Conservation (phyloP, 768 basidiomycete genomes). For the Zangia roseola region DNA sequence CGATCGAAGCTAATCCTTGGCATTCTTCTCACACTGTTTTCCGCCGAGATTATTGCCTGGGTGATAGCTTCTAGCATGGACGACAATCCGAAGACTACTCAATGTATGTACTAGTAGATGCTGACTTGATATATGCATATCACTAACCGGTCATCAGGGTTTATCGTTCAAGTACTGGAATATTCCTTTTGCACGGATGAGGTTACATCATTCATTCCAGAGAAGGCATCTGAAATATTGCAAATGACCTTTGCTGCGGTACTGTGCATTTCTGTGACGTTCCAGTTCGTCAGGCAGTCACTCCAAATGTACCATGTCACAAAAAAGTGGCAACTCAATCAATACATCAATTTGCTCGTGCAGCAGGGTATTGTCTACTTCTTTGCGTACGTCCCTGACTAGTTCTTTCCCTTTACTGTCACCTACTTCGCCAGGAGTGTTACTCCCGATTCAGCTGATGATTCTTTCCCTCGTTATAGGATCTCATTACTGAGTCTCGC, state of each 20-base stretch:
- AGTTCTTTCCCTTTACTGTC: too few species aligned
- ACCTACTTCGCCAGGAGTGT: too few species aligned
- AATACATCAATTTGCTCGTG: background rate
- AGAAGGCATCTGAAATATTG: background rate
- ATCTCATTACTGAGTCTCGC: background rate
- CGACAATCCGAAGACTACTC: too few species aligned
- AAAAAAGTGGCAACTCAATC: background rate
- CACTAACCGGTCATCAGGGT: background rate
- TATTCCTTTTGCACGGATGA: too few species aligned
- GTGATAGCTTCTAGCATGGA: too few species aligned
- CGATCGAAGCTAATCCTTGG: background rate
- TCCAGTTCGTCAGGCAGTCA: background rate
- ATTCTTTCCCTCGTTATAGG: background rate
- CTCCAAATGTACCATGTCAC: background rate
- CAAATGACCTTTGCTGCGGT: background rate
- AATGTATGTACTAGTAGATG: too few species aligned
- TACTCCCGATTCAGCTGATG: too few species aligned
- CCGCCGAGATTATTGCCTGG: background rate
- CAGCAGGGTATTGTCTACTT: background rate
- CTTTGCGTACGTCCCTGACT: background rate
- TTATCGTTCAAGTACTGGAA: too few species aligned
- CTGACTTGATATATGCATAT: too few species aligned
- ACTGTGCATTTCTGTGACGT: background rate
- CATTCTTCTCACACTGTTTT: background rate
- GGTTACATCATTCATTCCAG: too few species aligned